Evolutionary conservation across 306 rosid genomes (phyloP).

Genomic region (Fragaria vesca): DNA sequence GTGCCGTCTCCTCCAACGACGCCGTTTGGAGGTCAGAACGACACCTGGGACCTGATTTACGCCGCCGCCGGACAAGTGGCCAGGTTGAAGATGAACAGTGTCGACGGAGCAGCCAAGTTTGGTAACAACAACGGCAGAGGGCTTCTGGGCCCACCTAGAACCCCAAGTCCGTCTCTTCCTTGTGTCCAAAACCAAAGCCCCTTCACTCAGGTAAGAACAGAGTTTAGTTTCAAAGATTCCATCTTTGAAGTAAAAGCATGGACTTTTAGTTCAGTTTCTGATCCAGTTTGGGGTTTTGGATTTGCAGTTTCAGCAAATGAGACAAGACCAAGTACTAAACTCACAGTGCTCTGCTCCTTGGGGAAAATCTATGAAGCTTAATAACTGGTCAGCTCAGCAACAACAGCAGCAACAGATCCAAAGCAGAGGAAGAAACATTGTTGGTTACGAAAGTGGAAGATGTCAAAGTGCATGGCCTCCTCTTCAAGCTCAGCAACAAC

Average conservation of each 20-base stretch:
- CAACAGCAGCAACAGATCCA: slow-evolving; percentile 43
- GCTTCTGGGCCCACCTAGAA: slow-evolving; percentile 26
- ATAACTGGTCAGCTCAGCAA: slow-evolving; percentile 40
- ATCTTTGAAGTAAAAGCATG: background rate
- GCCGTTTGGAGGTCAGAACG: slow-evolving; percentile 45
- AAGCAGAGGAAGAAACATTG: slow-evolving; percentile 29
- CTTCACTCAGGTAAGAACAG: slow-evolving; percentile 16
- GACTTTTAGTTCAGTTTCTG: background rate
- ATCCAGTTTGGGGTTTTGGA: background rate
- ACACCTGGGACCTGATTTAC: slow-evolving; percentile 67
- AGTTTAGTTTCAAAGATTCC: background rate
- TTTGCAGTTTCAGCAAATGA: slow-evolving; percentile 33
- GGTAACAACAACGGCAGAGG: slow-evolving; percentile 34
- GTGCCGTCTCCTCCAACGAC: slow-evolving; percentile 69
- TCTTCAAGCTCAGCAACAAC: slow-evolving; percentile 32
- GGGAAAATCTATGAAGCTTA: slow-evolving; percentile 39
- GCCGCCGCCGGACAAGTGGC: slow-evolving; percentile 80
- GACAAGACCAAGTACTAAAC: slow-evolving; percentile 29
- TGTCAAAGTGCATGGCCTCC: slow-evolving; percentile 46
- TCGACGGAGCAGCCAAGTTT: slow-evolving; percentile 21
- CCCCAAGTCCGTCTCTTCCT: background rate
- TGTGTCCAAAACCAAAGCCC: slow-evolving; percentile 12
- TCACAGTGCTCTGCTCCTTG: slow-evolving; percentile 37
- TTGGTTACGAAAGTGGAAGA: slow-evolving; percentile 27
- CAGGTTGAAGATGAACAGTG: slow-evolving; percentile 46